Evolutionary conservation across 805 yeast species (phyloP).

Genomic region (Lipomyces spencermartinsiae): DNA sequence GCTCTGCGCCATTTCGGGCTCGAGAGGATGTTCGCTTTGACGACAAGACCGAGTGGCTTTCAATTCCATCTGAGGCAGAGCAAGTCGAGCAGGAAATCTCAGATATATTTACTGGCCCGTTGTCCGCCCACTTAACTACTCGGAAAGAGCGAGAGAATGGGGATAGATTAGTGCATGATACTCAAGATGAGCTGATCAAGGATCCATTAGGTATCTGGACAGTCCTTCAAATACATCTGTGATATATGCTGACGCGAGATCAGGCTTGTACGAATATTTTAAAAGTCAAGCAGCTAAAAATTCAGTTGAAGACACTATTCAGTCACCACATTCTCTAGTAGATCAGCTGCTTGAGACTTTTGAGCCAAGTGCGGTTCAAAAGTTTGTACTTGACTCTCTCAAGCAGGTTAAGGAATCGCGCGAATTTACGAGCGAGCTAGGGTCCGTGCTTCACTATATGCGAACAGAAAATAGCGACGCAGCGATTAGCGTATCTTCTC

Average conservation of each 20-base stretch:
- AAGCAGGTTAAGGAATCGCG: neutral
- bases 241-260: neutral
- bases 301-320: neutral
- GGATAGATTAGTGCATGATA: neutral
- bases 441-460: neutral
- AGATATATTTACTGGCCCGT: neutral
- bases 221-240: neutral
- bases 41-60: neutral
- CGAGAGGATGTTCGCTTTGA: neutral
- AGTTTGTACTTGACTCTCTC: neutral
- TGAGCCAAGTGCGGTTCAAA: slow-evolving; percentile 2
- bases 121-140: neutral
- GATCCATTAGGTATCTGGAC: neutral
- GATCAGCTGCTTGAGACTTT: slow-evolving; percentile 19
- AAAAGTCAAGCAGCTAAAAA: slow-evolving; percentile 6
- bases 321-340: neutral
- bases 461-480: neutral
- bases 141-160: neutral
- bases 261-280: neutral
- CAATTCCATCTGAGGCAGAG: neutral
- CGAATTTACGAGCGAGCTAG: neutral
- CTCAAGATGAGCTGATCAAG: neutral
- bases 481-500: neutral
- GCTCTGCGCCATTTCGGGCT: neutral
- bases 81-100: neutral